phyloP scores from a whole-genome alignment of 116 monocot genomes.

The Trichopus zeylanicus region DNA sequence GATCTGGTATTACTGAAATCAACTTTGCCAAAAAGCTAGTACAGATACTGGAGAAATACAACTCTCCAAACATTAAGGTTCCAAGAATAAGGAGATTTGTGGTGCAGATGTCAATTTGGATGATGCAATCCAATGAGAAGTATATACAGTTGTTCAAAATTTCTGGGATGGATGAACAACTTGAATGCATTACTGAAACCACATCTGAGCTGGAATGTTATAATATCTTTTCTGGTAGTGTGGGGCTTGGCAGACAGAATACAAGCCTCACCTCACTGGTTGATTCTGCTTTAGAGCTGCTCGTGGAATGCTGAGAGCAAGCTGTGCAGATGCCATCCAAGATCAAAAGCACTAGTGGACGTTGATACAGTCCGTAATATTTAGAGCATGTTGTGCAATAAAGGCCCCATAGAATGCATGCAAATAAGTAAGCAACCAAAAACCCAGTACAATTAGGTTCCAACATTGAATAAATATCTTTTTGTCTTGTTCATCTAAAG shows the following conservation, averaged over 20 bases:
- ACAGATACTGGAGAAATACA: constrained; percentile 19
- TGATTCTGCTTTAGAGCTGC: constrained; percentile 24
- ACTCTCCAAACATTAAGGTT: constrained; percentile 22
- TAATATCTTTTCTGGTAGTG: constrained; percentile 48
- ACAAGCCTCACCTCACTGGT: constrained; percentile 16
- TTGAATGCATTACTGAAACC: constrained; percentile 32
- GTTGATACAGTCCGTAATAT: background rate
- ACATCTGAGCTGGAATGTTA: constrained; percentile 56
- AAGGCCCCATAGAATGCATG: background rate
- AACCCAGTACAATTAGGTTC: background rate
- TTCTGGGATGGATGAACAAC: constrained; percentile 22
- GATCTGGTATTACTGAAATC: constrained; percentile 9
- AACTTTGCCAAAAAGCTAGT: constrained; percentile 25
- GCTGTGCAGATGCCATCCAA: background rate
- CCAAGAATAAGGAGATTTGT: constrained; percentile 50
- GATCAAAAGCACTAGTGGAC: background rate
- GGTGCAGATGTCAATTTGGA: constrained; percentile 33
- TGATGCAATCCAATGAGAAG: constrained; percentile 30
- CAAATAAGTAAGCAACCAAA: background rate
- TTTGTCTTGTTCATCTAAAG: background rate
- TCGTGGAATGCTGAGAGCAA: constrained; percentile 5
- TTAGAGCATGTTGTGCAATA: background rate
- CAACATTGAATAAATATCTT: too few species aligned
- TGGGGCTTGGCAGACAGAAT: constrained; percentile 30
- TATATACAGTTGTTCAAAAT: constrained; percentile 12